A percentile compares a stretch with the other conserved stretches of the same genome.
Conservation (phyloP, 1,284 basidiomycete species). For the Phellinidium pouzarii region DNA sequence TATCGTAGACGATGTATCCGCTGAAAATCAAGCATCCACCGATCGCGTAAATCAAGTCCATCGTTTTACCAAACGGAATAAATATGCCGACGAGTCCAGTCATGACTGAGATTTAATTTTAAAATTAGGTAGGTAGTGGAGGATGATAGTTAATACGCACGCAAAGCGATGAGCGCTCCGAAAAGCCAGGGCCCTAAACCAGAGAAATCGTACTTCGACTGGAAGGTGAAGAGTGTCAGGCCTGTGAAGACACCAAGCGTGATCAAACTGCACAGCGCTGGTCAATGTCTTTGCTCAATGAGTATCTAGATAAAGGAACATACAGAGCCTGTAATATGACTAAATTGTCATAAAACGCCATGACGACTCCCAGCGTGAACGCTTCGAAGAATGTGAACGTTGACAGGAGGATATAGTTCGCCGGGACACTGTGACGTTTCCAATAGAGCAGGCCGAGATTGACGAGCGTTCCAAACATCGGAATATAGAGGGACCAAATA, state of each 20-base stretch:
- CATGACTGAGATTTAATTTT: slow-evolving; percentile 43
- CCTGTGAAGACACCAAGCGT: slow-evolving; percentile 85
- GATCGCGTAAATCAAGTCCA: slow-evolving; percentile 74
- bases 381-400: slow-evolving; percentile 78
- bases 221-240: slow-evolving; percentile 79
- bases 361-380: slow-evolving; percentile 70
- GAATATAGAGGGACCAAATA: slow-evolving; percentile 68
- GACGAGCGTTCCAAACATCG: slow-evolving; percentile 67
- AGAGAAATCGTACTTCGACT: slow-evolving; percentile 86
- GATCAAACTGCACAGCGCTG: slow-evolving; percentile 48
- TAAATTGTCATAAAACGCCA: slow-evolving; percentile 69
- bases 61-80: slow-evolving; percentile 69
- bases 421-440: slow-evolving; percentile 82
- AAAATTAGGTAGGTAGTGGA: slow-evolving; percentile 8
- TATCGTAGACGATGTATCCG: slow-evolving; percentile 82
- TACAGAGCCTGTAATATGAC: slow-evolving; percentile 83
- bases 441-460: slow-evolving; percentile 76
- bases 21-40: slow-evolving; percentile 80
- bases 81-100: slow-evolving; percentile 74
- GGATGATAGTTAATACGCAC: slow-evolving; percentile 33
- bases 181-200: slow-evolving; percentile 83
- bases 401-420: slow-evolving; percentile 72
- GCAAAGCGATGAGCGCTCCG: slow-evolving; percentile 62
- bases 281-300: slow-evolving; percentile 17
- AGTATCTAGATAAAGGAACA: slow-evolving; percentile 25